Evolutionary conservation across 352 stramenopile genomes (phyloP).

Genomic region (Globisporangium nagaii): DNA sequence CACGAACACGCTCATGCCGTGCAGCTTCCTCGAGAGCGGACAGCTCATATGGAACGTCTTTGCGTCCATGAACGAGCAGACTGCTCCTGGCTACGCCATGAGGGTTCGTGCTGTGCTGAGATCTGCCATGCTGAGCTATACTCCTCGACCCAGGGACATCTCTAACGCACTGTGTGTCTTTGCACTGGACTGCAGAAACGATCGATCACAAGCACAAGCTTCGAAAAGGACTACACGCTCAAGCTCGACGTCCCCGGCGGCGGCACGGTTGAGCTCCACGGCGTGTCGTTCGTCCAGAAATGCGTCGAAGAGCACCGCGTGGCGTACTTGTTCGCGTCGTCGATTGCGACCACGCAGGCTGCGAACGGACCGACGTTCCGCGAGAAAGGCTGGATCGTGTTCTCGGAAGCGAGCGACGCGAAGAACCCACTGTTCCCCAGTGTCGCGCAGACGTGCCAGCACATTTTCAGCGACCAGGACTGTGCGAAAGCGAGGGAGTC

Average conservation of each 20-base stretch:
- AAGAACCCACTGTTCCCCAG: background rate
- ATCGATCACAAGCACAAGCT: background rate
- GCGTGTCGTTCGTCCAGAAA: conserved; percentile 2
- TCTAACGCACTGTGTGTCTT: too few relatives aligned
- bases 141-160: too few relatives aligned
- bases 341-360: background rate
- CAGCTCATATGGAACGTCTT: conserved; percentile 1
- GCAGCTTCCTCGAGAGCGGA: conserved; percentile 1
- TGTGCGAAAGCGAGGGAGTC: background rate
- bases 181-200: conserved; percentile 5
- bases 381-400: conserved; percentile 5
- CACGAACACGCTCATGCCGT: background rate
- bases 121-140: too few relatives aligned
- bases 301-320: background rate
- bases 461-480: conserved; percentile 7
- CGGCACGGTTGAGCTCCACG: background rate
- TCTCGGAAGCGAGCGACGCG: background rate
- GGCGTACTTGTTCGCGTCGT: conserved; percentile 1
- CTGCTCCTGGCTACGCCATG: background rate
- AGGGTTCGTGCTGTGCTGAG: conserved; percentile 3
- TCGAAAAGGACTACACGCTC: conserved; percentile 7
- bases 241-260: background rate
- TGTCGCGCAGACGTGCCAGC: conserved; percentile 1
- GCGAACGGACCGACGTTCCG: conserved; percentile 1
- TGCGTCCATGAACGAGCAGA: conserved; percentile 6